phyloP scores from a whole-genome alignment of 441 rosid genomes.

The Euphorbia celastroides region DNA sequence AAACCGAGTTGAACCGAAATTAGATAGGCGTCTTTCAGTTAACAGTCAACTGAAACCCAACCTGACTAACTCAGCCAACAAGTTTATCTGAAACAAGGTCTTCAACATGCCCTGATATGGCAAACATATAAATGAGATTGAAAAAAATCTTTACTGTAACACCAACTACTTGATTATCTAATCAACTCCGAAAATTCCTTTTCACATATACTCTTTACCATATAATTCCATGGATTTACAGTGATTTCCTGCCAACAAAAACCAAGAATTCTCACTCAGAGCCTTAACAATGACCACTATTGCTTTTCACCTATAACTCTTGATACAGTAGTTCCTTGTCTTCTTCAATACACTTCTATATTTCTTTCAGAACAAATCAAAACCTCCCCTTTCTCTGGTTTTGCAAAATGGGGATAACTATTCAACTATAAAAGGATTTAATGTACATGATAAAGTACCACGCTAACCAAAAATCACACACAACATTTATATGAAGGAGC shows the following conservation, averaged over 20 bases:
- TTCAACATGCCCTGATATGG: slow-evolving; percentile 25
- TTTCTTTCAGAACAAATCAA: slow-evolving; percentile 16
- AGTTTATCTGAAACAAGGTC: too few species aligned
- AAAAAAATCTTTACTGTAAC: background rate
- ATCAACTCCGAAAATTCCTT: background rate
- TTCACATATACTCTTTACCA: too few species aligned
- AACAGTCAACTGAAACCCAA: too few species aligned
- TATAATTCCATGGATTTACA: too few species aligned
- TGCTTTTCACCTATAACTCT: background rate
- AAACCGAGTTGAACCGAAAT: too few species aligned
- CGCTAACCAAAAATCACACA: slow-evolving; percentile 6
- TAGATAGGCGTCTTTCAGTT: too few species aligned
- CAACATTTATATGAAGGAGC: background rate
- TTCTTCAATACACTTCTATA: background rate
- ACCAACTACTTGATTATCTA: background rate
- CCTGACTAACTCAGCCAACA: too few species aligned
- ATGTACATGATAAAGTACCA: slow-evolving; percentile 18
- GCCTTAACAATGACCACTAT: background rate
- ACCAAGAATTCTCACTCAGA: background rate
- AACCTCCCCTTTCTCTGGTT: slow-evolving; percentile 9
- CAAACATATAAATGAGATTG: slow-evolving; percentile 15
- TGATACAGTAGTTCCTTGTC: background rate
- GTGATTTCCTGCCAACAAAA: background rate
- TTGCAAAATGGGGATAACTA: slow-evolving; percentile 11
- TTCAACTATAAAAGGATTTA: slow-evolving; percentile 13